Evolutionary conservation across 768 basidiomycete genomes (phyloP).

Genomic region (Boletus pseudo-olivaceus): DNA sequence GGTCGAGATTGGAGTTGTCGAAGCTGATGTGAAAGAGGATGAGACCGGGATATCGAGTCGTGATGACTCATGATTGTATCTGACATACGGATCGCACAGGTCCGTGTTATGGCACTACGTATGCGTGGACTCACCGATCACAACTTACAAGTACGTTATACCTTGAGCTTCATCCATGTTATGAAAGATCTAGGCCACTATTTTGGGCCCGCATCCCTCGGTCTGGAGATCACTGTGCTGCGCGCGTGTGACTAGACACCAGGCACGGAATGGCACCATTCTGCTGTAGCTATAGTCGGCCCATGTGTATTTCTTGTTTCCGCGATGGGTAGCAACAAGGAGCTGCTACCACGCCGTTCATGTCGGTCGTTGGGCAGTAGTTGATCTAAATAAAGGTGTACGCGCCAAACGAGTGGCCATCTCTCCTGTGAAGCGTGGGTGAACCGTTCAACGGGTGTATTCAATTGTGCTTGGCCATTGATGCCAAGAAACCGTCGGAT

Average conservation of each 20-base stretch:
- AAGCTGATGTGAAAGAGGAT: slow-evolving; percentile 12
- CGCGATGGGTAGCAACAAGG: not conserved
- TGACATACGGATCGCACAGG: slow-evolving; percentile 1
- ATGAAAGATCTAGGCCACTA: not conserved
- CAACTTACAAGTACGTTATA: slow-evolving; percentile 6
- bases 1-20: slow-evolving; percentile 32
- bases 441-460: not conserved
- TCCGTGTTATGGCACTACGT: not conserved
- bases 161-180: not conserved
- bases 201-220: not conserved
- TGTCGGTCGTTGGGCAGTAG: too few relatives aligned
- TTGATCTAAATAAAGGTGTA: not conserved
- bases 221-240: not conserved
- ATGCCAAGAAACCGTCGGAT: not conserved
- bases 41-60: not conserved
- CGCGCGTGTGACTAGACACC: not conserved
- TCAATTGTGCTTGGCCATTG: not conserved
- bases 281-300: not conserved
- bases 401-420: not conserved
- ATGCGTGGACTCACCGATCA: slow-evolving; percentile 3
- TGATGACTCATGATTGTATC: slow-evolving; percentile 8
- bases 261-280: not conserved
- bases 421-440: not conserved
- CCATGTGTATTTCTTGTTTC: not conserved
- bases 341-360: not conserved